These are phyloP conservation scores for Alternaria sp. DNA, from an alignment of 2,329 filamentous ascomycete species.

Conservation along the genomic window DNA sequence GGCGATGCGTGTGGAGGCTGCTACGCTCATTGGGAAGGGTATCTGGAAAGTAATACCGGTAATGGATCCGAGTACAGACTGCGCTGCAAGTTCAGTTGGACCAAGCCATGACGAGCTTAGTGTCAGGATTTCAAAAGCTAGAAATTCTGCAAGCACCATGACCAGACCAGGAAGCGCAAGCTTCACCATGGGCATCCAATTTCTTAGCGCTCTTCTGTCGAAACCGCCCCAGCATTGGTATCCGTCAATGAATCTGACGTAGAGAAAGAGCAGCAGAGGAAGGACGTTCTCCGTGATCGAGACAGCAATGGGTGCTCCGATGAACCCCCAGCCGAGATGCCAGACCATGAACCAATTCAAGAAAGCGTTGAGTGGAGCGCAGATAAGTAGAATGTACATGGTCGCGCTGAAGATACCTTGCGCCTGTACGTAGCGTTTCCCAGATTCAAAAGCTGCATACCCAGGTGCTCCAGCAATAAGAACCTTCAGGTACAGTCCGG, in stretches of 20 bases:
- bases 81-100: conserved; percentile 81
- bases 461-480: conserved; percentile 76
- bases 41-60: conserved; percentile 87
- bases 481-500: conserved; percentile 77
- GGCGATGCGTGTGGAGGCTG: conserved; percentile 85
- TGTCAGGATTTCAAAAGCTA: conserved; percentile 91
- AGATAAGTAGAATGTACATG: conserved; percentile 83
- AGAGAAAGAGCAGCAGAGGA: conserved; percentile 75
- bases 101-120: conserved; percentile 83
- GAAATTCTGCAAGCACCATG: conserved; percentile 93
- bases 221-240: conserved; percentile 84
- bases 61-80: conserved; percentile 83
- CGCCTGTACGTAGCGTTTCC: conserved; percentile 88
- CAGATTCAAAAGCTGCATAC: conserved; percentile 78
- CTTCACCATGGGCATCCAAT: conserved; percentile 86
- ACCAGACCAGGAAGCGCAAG: conserved; percentile 88
- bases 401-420: conserved; percentile 86
- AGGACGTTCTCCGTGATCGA: conserved; percentile 78
- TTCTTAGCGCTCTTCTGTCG: conserved; percentile 71
- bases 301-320: conserved; percentile 82
- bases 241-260: conserved; percentile 76
- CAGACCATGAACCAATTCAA: conserved; percentile 86
- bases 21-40: conserved; percentile 90
- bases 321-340: conserved; percentile 65
- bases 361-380: conserved; percentile 80